phyloP scores from a whole-genome alignment of 1,284 basidiomycete species.

The Trichosporon asahii region DNA sequence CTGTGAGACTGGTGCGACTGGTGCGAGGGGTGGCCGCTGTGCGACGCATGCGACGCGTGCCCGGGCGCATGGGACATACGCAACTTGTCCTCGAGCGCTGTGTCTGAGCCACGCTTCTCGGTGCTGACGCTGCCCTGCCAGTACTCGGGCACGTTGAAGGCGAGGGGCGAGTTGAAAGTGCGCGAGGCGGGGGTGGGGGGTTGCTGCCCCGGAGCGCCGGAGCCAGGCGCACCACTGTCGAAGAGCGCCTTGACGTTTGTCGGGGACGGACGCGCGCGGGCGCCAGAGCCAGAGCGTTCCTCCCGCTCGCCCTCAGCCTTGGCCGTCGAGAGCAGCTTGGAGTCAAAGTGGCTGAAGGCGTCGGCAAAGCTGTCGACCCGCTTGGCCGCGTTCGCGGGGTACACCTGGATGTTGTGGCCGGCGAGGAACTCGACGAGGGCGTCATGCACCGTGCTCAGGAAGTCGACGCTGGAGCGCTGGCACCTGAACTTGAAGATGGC shows the following conservation, averaged over 20 bases:
- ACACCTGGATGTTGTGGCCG: conserved; percentile 63
- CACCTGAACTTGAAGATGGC: conserved; percentile 89
- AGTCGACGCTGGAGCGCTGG: conserved; percentile 89
- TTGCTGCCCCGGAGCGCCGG: conserved; percentile 47
- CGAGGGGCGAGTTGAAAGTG: conserved; percentile 33
- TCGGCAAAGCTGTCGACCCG: conserved; percentile 84
- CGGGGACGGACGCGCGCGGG: conserved; percentile 70
- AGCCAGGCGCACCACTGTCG: conserved; percentile 55
- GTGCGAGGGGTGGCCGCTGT: conserved; percentile 11
- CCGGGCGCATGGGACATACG: conserved; percentile 53
- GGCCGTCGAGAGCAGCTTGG: conserved; percentile 79
- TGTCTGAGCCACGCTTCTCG: conserved; percentile 76
- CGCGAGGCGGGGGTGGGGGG: conserved; percentile 1
- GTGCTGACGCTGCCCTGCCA: conserved; percentile 28
- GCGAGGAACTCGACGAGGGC: conserved; percentile 88
- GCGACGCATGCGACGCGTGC: conserved; percentile 12
- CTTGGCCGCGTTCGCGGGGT: conserved; percentile 47
- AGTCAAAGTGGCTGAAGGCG: conserved; percentile 94
- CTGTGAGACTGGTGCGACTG: background rate
- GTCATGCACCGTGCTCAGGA: conserved; percentile 81
- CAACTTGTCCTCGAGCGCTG: conserved; percentile 77
- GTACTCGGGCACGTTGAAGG: conserved; percentile 32
- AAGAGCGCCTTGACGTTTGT: conserved; percentile 95
- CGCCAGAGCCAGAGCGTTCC: conserved; percentile 68
- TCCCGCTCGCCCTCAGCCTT: conserved; percentile 53